A percentile compares a stretch with the other conserved stretches of the same genome.
Conservation (phyloP, 2,329 filamentous ascomycete genomes). For the Trichoderma hamatum region DNA sequence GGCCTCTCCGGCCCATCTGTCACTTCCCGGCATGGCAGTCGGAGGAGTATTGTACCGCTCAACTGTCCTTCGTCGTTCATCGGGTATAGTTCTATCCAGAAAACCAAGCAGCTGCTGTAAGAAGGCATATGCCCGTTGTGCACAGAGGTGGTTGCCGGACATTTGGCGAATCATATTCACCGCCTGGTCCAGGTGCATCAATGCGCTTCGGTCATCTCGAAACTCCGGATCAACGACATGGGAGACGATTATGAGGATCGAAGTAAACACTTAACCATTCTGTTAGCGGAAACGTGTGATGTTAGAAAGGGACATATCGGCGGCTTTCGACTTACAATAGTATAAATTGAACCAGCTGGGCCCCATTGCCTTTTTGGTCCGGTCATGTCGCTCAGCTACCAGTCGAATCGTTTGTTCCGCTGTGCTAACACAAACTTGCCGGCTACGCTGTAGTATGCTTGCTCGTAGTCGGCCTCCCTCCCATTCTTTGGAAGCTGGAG, state of each 20-base stretch:
- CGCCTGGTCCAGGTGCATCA: conserved; percentile 12
- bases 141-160: conserved; percentile 18
- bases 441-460: conserved; percentile 13
- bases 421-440: conserved; percentile 15
- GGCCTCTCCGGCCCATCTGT: not conserved
- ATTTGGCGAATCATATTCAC: conserved; percentile 20
- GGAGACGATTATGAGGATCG: conserved; percentile 16
- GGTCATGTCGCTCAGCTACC: conserved; percentile 17
- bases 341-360: conserved; percentile 23
- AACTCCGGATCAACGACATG: conserved; percentile 22
- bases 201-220: conserved; percentile 14
- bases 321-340: not conserved
- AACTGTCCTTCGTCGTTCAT: conserved; percentile 1
- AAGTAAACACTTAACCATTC: not conserved
- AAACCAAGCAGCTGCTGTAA: conserved; percentile 16
- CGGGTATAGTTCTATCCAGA: conserved; percentile 11
- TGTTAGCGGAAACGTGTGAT: not conserved
- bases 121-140: conserved; percentile 18
- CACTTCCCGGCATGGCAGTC: conserved; percentile 7
- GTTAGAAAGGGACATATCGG: no score
- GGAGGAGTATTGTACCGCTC: conserved; percentile 15
- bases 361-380: conserved; percentile 20
- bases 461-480: conserved; percentile 10
- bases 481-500: not conserved
- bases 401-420: conserved; percentile 9